Evolutionary conservation across 2,329 filamentous ascomycete species (phyloP).

Genomic region (Thyridium curvatum): DNA sequence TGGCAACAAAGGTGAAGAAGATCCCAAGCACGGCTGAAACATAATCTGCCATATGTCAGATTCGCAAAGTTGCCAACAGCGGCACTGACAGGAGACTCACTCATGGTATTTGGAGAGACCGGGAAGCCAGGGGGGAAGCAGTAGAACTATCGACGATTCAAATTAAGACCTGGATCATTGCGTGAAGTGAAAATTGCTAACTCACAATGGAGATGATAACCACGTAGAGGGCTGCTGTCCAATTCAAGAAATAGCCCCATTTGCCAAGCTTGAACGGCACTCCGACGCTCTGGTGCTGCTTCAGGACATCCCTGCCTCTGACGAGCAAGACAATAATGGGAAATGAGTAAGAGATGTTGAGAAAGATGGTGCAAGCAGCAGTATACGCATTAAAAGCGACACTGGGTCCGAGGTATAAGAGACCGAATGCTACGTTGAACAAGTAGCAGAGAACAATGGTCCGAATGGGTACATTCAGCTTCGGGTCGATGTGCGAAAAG

Average conservation of each 20-base stretch:
- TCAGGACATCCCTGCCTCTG: slow-evolving; percentile 24
- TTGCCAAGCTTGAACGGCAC: slow-evolving; percentile 21
- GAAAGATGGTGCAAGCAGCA: slow-evolving; percentile 35
- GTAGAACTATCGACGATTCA: too few relatives aligned
- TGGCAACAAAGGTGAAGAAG: too few relatives aligned
- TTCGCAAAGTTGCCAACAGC: too few relatives aligned
- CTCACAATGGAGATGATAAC: slow-evolving; percentile 26
- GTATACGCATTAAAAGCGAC: slow-evolving; percentile 36
- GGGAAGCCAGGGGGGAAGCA: too few relatives aligned
- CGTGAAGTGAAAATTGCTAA: too few relatives aligned
- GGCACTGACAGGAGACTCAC: too few relatives aligned
- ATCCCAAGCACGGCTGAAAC: too few relatives aligned
- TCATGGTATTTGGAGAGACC: slow-evolving; percentile 9
- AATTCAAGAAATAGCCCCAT: slow-evolving; percentile 21
- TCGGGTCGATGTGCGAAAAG: slow-evolving; percentile 28
- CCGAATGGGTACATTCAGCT: slow-evolving; percentile 29
- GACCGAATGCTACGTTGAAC: too few relatives aligned
- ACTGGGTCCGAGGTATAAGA: too few relatives aligned
- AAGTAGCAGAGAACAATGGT: too few relatives aligned
- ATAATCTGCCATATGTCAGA: not conserved
- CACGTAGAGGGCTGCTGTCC: slow-evolving; percentile 25
- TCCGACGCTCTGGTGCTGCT: slow-evolving; percentile 15
- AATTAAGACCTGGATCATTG: too few relatives aligned
- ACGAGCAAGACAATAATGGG: slow-evolving; percentile 30
- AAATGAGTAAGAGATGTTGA: slow-evolving; percentile 38